Evolutionary conservation across 2,329 filamentous ascomycete species (phyloP), one percentile per base, ranked within the genome.

Genomic region (Aspergillus terreus): DNA sequence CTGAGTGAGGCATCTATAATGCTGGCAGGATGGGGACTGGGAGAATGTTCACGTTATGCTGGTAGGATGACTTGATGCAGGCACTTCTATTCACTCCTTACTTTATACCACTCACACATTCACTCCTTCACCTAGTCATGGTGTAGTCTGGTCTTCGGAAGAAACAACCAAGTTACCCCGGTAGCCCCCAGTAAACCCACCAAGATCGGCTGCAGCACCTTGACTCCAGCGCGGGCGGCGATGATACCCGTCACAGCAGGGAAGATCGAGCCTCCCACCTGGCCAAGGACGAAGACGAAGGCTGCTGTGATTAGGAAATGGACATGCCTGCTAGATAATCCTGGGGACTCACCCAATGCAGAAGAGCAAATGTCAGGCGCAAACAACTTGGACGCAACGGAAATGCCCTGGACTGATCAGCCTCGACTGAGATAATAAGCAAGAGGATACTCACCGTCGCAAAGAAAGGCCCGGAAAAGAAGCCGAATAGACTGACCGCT

Each of bases 401-500:
- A 78, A 32, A 85, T 78, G 2, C 62, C 62, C 61, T 66, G 3
- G 6, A 3, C 2, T 12, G 25, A 41, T 54, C 23, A 52, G 19
- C 21, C 1, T 27, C 2, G 42, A n/a, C 10, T 6, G 35, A 17
- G 4, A 4, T n/a, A 3, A 3, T 5, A 27, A 4, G 9, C 6
- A 2, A 14, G 2, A 6, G 21, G 12, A 10, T 6, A 44, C 63
- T 50, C 53, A 79, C 81, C 0, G 79, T 79, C 1, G 81, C 78
- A 55, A 84, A 85, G 19, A 82, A 74, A 0, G 81, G 82, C 0
- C 82, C 82, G 1, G 76, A 77, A 53, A 84, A 81, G 63, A 84
- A 81, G 0, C 81, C 81, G 2, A 84, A 61, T 0, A 83, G 60
- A 49, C 75, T 80, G 50, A 83, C 74, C 0, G 78, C 76, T 0